A percentile compares a stretch with the other conserved stretches of the same genome.
Conservation (phyloP, 352 stramenopile genomes). For the Ophiocytium majus region DNA sequence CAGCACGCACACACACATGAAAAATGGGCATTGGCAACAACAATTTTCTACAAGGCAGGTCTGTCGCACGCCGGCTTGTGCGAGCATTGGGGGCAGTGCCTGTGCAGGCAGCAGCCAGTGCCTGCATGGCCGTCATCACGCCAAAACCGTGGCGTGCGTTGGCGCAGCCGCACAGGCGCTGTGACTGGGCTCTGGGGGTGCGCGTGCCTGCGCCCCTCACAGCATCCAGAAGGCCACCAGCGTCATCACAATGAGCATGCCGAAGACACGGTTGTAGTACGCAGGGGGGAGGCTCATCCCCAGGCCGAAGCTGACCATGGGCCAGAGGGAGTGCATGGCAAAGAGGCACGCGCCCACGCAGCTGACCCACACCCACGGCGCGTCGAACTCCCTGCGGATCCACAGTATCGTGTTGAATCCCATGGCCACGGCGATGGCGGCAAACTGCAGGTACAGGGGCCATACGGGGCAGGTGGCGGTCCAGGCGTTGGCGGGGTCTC, state of each 20-base stretch:
- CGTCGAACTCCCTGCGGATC: neutral
- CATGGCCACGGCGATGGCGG: slow-evolving; percentile 31
- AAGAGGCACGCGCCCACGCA: slow-evolving; percentile 36
- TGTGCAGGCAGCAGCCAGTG: too few species aligned
- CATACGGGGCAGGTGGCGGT: slow-evolving; percentile 42
- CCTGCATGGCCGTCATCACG: too few species aligned
- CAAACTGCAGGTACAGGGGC: slow-evolving; percentile 42
- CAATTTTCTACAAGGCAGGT: too few species aligned
- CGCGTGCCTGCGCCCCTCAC: neutral
- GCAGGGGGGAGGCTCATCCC: slow-evolving; percentile 37
- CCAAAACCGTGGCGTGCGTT: too few species aligned
- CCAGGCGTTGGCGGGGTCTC: slow-evolving; percentile 44
- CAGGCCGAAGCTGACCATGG: slow-evolving; percentile 50
- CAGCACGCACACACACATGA: too few species aligned
- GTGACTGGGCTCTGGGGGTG: too few species aligned
- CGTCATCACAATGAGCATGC: slow-evolving; percentile 48
- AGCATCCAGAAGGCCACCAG: slow-evolving; percentile 49
- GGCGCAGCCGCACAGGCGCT: too few species aligned
- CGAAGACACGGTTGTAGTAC: slow-evolving; percentile 51
- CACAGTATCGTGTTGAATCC: neutral
- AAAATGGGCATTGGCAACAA: too few species aligned
- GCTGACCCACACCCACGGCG: slow-evolving; percentile 35
- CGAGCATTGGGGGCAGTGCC: too few species aligned
- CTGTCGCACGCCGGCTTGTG: too few species aligned
- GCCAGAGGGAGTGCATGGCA: slow-evolving; percentile 51